phyloP scores from a whole-genome alignment of 345 rosid genomes.

The Passiflora organensis region DNA sequence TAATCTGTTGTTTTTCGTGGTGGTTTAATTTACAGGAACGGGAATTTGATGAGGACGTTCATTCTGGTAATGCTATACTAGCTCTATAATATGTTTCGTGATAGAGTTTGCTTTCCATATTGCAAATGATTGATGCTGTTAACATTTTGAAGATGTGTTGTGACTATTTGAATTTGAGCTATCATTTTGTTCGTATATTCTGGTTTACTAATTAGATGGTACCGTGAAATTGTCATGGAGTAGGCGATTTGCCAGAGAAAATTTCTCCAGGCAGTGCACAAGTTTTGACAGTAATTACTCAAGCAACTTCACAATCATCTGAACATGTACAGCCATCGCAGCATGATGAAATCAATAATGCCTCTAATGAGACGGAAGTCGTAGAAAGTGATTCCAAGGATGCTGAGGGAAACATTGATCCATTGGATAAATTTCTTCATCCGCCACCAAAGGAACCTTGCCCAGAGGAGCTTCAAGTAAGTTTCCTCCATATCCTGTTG shows the following conservation, averaged over 20 bases:
- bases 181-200: background rate
- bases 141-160: too few relatives aligned
- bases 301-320: conserved; percentile 40
- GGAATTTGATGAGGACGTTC: conserved; percentile 31
- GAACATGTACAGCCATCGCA: conserved; percentile 39
- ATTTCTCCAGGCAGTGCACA: conserved; percentile 29
- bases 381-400: conserved; percentile 31
- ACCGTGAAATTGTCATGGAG: conserved; percentile 14
- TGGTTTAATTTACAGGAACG: conserved; percentile 43
- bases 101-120: too few relatives aligned
- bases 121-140: too few relatives aligned
- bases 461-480: conserved; percentile 82
- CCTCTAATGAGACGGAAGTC: conserved; percentile 35
- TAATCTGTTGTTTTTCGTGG: background rate
- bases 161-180: background rate
- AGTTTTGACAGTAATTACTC: conserved; percentile 39
- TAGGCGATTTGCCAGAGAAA: conserved; percentile 37
- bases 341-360: conserved; percentile 24
- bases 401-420: conserved; percentile 40
- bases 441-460: conserved; percentile 55
- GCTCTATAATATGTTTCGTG: too few relatives aligned
- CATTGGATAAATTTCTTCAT: conserved; percentile 70
- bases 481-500: conserved; percentile 11
- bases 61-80: conserved; percentile 32
- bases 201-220: too few relatives aligned